These are phyloP conservation scores for Paracoccidioides brasiliensis DNA, from an alignment of 2,329 filamentous ascomycete species.

Conservation along the genomic window DNA sequence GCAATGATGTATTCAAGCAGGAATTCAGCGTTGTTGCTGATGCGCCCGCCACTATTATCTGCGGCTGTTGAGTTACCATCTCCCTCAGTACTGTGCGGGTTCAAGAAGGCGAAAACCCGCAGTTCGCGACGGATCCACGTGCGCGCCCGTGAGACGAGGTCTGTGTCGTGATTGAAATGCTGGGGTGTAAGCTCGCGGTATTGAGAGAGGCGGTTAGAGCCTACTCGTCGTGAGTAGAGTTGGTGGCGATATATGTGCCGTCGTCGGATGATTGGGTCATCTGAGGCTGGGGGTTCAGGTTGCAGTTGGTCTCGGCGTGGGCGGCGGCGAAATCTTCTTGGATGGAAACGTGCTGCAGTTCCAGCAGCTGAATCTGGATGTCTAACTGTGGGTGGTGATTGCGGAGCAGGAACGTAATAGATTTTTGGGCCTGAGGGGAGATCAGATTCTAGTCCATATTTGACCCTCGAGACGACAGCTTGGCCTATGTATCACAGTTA, in stretches of 20 bases:
- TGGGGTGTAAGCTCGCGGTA: conserved; percentile 62
- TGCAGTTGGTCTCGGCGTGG: conserved; percentile 12
- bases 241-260: conserved; percentile 59
- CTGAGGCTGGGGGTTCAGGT: conserved; percentile 12
- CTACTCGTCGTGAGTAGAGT: conserved; percentile 69
- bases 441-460: conserved; percentile 45
- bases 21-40: conserved; percentile 65
- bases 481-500: conserved; percentile 30
- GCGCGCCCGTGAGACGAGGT: conserved; percentile 61
- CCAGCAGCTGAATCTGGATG: conserved; percentile 9
- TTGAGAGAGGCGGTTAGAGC: conserved; percentile 62
- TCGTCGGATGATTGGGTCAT: conserved; percentile 45
- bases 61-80: conserved; percentile 13
- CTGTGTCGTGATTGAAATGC: conserved; percentile 49
- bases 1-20: conserved; percentile 75
- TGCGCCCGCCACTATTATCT: conserved; percentile 13
- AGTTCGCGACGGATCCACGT: conserved; percentile 76
- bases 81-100: conserved; percentile 9
- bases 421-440: conserved; percentile 42
- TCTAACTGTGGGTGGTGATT: neutral
- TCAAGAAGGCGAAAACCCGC: conserved; percentile 58
- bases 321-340: neutral
- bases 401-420: conserved; percentile 38
- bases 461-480: conserved; percentile 43
- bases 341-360: neutral